phyloP scores from a whole-genome alignment of 2,329 filamentous ascomycete species.

The Tolypocladium guangdongense region DNA sequence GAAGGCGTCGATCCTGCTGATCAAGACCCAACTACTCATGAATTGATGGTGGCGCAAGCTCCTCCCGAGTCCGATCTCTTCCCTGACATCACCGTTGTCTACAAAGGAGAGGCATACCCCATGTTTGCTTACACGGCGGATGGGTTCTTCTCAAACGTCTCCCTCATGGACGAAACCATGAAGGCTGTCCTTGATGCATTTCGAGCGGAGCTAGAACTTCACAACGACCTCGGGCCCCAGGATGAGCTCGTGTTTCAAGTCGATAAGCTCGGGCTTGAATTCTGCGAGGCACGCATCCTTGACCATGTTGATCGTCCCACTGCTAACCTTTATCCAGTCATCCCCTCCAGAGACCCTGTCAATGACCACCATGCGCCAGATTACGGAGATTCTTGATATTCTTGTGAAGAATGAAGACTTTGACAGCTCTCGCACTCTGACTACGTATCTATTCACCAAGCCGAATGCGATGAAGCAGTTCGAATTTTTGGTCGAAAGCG shows the following conservation, averaged over 20 bases:
- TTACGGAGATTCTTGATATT: slow-evolving; percentile 31
- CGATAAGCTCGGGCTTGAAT: slow-evolving; percentile 41
- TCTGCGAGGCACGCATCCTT: slow-evolving; percentile 32
- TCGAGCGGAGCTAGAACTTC: slow-evolving; percentile 27
- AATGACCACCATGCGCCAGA: slow-evolving; percentile 26
- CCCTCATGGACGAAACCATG: slow-evolving; percentile 31
- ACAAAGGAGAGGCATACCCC: slow-evolving; percentile 32
- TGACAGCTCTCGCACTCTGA: slow-evolving; percentile 25
- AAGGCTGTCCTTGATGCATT: slow-evolving; percentile 32
- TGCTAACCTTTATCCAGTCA: slow-evolving; percentile 22
- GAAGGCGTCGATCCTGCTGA: not conserved
- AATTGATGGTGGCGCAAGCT: not conserved
- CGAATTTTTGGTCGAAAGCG: slow-evolving; percentile 29
- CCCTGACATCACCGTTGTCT: slow-evolving; percentile 29
- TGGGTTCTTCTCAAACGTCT: slow-evolving; percentile 33
- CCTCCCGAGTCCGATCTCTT: slow-evolving; percentile 10
- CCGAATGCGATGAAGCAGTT: slow-evolving; percentile 27
- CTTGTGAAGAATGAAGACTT: slow-evolving; percentile 33
- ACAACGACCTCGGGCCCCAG: slow-evolving; percentile 29
- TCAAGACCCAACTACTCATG: not conserved
- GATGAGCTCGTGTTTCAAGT: slow-evolving; percentile 42
- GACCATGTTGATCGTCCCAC: not conserved
- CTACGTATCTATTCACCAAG: slow-evolving; percentile 30
- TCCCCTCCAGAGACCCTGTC: slow-evolving; percentile 21
- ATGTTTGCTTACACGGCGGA: slow-evolving; percentile 24